Conservation (phyloP, 73 alveolate species). For the Blepharisma stoltei region DNA sequence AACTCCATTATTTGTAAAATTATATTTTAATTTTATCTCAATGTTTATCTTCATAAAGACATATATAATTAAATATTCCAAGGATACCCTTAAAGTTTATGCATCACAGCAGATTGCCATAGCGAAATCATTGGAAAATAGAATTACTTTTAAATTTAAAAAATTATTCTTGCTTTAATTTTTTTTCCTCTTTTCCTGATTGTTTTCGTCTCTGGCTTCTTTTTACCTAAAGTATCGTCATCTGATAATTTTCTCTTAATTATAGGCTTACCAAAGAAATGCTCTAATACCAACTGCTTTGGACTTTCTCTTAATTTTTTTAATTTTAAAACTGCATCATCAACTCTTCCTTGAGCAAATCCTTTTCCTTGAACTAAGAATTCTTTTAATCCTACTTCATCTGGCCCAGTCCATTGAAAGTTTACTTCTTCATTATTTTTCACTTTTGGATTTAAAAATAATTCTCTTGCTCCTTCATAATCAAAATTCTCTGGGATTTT, state of each 20-base stretch:
- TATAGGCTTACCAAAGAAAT: constrained; percentile 9
- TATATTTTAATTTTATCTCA: too few relatives aligned
- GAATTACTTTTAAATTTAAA: too few relatives aligned
- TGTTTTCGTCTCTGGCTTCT: too few relatives aligned
- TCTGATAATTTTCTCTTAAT: not conserved
- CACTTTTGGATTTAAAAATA: constrained; percentile 74
- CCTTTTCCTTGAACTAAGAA: constrained; percentile 67
- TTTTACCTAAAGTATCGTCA: too few relatives aligned
- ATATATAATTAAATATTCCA: too few relatives aligned
- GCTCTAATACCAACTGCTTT: constrained; percentile 25
- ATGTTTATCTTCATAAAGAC: too few relatives aligned
- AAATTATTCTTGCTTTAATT: too few relatives aligned
- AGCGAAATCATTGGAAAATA: too few relatives aligned
- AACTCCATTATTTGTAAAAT: too few relatives aligned
- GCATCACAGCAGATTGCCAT: too few relatives aligned
- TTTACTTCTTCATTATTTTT: not conserved
- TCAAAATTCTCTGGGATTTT: constrained; percentile 67
- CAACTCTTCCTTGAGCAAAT: constrained; percentile 63
- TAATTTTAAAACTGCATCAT: constrained; percentile 60
- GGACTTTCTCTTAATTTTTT: constrained; percentile 46
- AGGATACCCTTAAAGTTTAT: too few relatives aligned
- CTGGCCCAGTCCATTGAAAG: constrained; percentile 49
- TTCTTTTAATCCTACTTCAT: constrained; percentile 57
- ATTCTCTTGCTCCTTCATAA: constrained; percentile 66
- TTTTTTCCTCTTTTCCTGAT: too few relatives aligned